Evolutionary conservation across 768 basidiomycete species (phyloP), one percentile per base, ranked within the genome.

Genomic region (Tephrocybe sp.): DNA sequence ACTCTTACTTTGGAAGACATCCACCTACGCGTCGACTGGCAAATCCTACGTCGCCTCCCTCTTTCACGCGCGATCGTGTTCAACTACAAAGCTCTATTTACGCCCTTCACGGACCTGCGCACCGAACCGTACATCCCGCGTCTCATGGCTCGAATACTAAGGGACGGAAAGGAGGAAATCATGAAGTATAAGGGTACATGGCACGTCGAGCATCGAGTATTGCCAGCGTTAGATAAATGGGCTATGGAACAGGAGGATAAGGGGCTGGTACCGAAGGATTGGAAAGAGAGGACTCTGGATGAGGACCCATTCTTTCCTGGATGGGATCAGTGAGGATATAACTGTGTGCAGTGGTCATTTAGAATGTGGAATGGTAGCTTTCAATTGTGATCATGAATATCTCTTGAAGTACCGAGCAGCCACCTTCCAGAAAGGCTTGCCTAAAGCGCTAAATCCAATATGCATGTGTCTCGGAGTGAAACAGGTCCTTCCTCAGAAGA

Each of bases 11-110:
- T 75, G 32, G 70, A 74, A 30, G 67, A 76, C 43, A 64, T 80
- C 21, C 62, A 69, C 53, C 53, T 82, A 34, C 73, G 79, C 11
- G 77, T 82, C 18, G 80, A 82, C 51, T 81, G 80, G 80, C 80
- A 82, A 55, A 79, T 74, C 1, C 59, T 81, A 18, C 70, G 78
- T 12, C 71, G 78, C 30, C 59, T 82, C 27, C 80, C 80, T 13
- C 59, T 62, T 39, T 79, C 79, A 3, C 64, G 63, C 11, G 75
- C 76, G 1, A 76, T 81, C 16, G 65, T 76, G 6, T 81, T 82
- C 64, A 80, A 79, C 55, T 81, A 73, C 61, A 81, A 79, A 55
- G 72, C 77, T 4, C 60, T 82, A 19, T 82, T 81, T 60, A 81
- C 78, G 1, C 77, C 78, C 0, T 53, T 78, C 16, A 68, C 64